Evolutionary conservation across 2,329 filamentous ascomycete species (phyloP).

Genomic region (Calonectria naviculata): DNA sequence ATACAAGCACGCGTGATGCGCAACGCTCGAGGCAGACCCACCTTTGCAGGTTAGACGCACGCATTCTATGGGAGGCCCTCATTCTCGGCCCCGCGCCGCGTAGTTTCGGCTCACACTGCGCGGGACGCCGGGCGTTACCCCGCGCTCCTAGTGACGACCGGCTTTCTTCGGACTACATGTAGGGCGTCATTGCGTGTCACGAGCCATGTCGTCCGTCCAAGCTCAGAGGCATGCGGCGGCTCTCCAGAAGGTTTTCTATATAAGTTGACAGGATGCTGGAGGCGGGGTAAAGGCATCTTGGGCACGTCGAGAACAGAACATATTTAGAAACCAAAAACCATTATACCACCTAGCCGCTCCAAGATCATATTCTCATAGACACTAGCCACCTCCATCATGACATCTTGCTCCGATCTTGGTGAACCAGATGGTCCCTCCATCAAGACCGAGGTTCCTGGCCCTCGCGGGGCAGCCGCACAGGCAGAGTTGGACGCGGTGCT

Average conservation of each 20-base stretch:
- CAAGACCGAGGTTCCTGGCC: slow-evolving; percentile 10
- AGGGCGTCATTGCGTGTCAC: slow-evolving; percentile 1
- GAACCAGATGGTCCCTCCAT: slow-evolving; percentile 12
- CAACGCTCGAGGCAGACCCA: not conserved
- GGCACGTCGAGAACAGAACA: not conserved
- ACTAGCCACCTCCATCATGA: not conserved
- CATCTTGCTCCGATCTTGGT: not conserved
- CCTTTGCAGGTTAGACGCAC: not conserved
- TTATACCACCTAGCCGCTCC: not conserved
- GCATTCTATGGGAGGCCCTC: not conserved
- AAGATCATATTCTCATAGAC: not conserved
- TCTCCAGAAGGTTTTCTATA: not conserved
- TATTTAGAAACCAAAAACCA: not conserved
- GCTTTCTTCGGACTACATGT: slow-evolving; percentile 14
- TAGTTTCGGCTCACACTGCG: slow-evolving; percentile 2
- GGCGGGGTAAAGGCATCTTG: not conserved
- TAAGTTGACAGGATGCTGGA: not conserved
- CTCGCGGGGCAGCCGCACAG: slow-evolving; percentile 5
- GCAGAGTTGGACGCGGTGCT: not conserved
- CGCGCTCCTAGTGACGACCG: not conserved
- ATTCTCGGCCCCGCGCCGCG: not conserved
- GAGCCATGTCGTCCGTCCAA: not conserved
- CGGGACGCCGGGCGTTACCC: not conserved
- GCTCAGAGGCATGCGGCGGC: not conserved
- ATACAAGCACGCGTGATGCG: not conserved